A percentile compares a stretch with the other conserved stretches of the same genome.
Evolutionary conservation across 1,284 basidiomycete genomes (phyloP).

Genomic region (Papiliotrema laurentii): DNA sequence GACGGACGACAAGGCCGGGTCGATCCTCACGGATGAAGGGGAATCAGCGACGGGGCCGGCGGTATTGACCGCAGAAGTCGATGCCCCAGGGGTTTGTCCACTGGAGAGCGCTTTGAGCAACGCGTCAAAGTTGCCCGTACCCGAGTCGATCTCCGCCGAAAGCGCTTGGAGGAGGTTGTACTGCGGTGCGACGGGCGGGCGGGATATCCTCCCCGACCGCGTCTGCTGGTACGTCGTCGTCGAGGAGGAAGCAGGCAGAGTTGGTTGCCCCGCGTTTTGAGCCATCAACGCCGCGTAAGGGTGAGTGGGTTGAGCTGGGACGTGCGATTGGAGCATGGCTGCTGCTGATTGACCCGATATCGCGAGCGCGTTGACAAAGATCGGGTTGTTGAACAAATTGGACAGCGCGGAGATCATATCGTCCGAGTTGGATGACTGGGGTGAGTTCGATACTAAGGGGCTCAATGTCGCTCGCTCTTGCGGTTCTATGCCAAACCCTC

Average conservation of each 20-base stretch:
- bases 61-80: no score
- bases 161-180: slow-evolving; percentile 2
- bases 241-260: neutral
- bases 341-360: neutral
- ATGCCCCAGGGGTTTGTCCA: neutral
- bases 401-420: slow-evolving; percentile 1
- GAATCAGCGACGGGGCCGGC: no score
- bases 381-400: neutral
- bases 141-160: neutral
- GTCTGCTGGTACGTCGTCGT: slow-evolving; percentile 12
- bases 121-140: neutral
- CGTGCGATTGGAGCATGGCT: neutral
- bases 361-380: slow-evolving; percentile 5
- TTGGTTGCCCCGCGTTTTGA: neutral
- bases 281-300: neutral
- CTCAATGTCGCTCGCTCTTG: neutral
- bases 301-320: neutral
- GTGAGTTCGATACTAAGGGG: neutral
- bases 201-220: slow-evolving; percentile 12
- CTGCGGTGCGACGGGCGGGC: slow-evolving; percentile 12
- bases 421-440: neutral
- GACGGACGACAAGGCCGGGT: neutral
- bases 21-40: no score
- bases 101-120: neutral
- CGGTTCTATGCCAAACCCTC: neutral